Evolutionary conservation across 352 stramenopile genomes (phyloP), one percentile per base, ranked within the genome.

Genomic region (Phytophthora brassicae): DNA sequence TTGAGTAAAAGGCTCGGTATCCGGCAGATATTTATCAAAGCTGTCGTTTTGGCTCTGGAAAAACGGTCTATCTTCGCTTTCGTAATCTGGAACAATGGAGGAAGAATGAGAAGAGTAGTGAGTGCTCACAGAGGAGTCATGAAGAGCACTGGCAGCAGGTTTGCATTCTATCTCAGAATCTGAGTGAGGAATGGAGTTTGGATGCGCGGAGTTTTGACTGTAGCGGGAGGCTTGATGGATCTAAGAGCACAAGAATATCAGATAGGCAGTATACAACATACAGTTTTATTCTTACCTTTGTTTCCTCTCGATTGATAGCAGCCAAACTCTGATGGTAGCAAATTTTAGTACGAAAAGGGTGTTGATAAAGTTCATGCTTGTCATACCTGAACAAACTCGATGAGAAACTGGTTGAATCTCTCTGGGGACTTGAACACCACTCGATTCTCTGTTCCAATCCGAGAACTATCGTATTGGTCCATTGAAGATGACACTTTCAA

Each of bases 401-500:
- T 26, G 4, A 90, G 60, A 22, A 84, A 72, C 0, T 70, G 31
- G 1, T 64, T 46, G 9, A 91, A 56, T 14, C 59, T n/a, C 7
- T 85, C 51, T 16, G 70, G 70, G n/a, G 44, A 35, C 39, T 72
- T 84, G 24, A 90, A 77, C 23, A 72, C 54, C 2, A 76, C 50
- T 17, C 26, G 29, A 38, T 58, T 57, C 12, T 64, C 68, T 31
- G 42, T 75, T 53, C 58, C 68, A 44, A 55, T 57, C 38, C 50
- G 49, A 24, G 61, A 62, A 22, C 75, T 26, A 3, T 81, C 80
- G 36, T 74, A 81, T 16, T 86, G 64, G 9, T 70, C 33, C 2
- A 26, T 28, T 20, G 61, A 31, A 39, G 45, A 63, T n/a, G 63
- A 42, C 16, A 95, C 45, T 64, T 92, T 90, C 49, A 93, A 42